Conservation (phyloP, 2,329 filamentous ascomycete genomes). For the Aspergillus puulaauensis region DNA sequence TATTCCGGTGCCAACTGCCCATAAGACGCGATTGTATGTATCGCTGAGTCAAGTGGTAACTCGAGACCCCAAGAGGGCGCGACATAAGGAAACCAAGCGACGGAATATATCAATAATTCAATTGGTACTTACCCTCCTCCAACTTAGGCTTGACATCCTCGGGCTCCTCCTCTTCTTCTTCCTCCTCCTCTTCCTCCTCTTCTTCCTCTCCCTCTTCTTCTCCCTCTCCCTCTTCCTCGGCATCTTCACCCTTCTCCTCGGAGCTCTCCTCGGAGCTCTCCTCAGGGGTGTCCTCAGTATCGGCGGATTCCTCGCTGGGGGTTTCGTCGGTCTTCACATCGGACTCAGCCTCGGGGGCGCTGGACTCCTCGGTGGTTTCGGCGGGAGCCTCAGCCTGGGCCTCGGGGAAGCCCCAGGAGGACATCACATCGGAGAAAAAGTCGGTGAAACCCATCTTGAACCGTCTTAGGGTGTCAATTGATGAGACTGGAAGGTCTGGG, state of each 20-base stretch:
- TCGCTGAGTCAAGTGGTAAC: neutral
- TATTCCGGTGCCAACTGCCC: conserved; percentile 17
- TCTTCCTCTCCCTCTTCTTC: conserved; percentile 60
- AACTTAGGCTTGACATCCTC: conserved; percentile 84
- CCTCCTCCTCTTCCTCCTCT: conserved; percentile 73
- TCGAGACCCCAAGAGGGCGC: neutral
- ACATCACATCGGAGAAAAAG: conserved; percentile 64
- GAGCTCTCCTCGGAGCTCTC: conserved; percentile 53
- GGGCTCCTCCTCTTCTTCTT: conserved; percentile 78
- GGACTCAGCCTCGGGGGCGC: conserved; percentile 43
- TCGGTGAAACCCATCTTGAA: conserved; percentile 63
- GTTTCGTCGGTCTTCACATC: conserved; percentile 36
- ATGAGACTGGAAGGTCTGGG: conserved; percentile 28
- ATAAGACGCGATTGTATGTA: conserved; percentile 3
- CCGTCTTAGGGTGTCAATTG: conserved; percentile 30
- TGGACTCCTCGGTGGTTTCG: conserved; percentile 48
- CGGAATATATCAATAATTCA: neutral
- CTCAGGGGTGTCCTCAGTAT: conserved; percentile 51
- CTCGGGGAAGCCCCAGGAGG: conserved; percentile 62
- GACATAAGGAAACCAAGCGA: neutral
- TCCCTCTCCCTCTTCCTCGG: conserved; percentile 34
- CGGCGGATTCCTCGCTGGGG: conserved; percentile 42
- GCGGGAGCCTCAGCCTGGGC: conserved; percentile 61
- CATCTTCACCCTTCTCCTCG: conserved; percentile 56
- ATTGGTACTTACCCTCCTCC: conserved; percentile 78